Conservation (phyloP, 2,329 filamentous ascomycete species). For the Hortaea sp. region DNA sequence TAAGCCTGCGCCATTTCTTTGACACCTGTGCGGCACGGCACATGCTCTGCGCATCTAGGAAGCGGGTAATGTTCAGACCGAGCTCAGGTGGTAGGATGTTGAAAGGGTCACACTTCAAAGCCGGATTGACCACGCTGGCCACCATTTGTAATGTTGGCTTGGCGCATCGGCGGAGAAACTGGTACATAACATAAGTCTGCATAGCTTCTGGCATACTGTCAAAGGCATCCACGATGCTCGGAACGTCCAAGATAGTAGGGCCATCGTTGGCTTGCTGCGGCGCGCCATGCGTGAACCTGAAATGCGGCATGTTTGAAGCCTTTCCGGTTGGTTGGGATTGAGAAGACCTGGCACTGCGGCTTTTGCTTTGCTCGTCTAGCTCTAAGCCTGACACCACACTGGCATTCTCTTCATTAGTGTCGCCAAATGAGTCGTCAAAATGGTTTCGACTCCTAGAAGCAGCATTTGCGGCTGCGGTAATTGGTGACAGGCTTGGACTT, state of each 20-base stretch:
- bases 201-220: conserved; percentile 83
- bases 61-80: conserved; percentile 76
- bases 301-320: conserved; percentile 2
- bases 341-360: conserved; percentile 8
- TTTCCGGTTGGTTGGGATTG: conserved; percentile 12
- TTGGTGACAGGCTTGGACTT: conserved; percentile 85
- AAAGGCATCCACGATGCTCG: conserved; percentile 76
- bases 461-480: conserved; percentile 64
- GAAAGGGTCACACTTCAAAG: conserved; percentile 88
- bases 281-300: conserved; percentile 9
- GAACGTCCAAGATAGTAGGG: conserved; percentile 59
- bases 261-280: not conserved
- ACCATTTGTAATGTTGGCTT: conserved; percentile 83
- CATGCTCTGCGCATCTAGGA: conserved; percentile 75
- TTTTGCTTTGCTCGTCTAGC: conserved; percentile 19
- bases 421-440: conserved; percentile 24
- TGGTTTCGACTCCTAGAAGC: conserved; percentile 23
- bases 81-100: conserved; percentile 75
- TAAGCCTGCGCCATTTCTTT: conserved; percentile 81
- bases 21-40: conserved; percentile 89
- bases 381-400: conserved; percentile 25
- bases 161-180: conserved; percentile 78
- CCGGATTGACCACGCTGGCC: conserved; percentile 83
- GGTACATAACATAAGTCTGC: conserved; percentile 95
- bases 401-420: conserved; percentile 22